A percentile compares a stretch with the other conserved stretches of the same genome.
Conservation (phyloP, 192 early-diverging fungal genomes). For the Coemansia aciculifera region DNA sequence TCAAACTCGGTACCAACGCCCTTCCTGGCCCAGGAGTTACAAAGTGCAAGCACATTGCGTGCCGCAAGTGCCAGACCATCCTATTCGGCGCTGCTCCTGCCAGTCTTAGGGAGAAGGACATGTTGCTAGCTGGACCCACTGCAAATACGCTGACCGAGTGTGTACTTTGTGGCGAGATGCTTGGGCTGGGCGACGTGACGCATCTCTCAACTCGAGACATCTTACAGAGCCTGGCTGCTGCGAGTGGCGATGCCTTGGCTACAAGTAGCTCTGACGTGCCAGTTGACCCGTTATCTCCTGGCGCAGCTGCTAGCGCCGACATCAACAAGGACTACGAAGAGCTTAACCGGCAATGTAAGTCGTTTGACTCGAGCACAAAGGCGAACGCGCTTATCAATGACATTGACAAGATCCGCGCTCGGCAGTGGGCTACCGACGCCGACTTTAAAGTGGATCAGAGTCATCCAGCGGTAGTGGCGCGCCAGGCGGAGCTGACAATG, state of each 20-base stretch:
- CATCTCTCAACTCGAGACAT: conserved; percentile 23
- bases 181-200: conserved; percentile 22
- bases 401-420: conserved; percentile 37
- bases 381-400: conserved; percentile 25
- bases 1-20: conserved; percentile 18
- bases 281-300: background rate
- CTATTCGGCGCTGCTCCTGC: conserved; percentile 28
- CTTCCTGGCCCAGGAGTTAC: conserved; percentile 43
- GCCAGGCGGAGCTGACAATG: conserved; percentile 21
- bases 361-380: conserved; percentile 49
- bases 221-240: background rate
- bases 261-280: background rate
- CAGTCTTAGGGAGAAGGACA: conserved; percentile 17
- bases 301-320: background rate
- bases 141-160: conserved; percentile 31
- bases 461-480: conserved; percentile 32
- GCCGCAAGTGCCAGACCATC: conserved; percentile 33
- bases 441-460: conserved; percentile 41
- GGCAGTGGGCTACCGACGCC: conserved; percentile 34
- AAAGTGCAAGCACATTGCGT: conserved; percentile 42
- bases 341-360: conserved; percentile 35
- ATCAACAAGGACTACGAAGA: conserved; percentile 22
- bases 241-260: background rate
- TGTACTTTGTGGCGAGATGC: conserved; percentile 42
- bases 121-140: conserved; percentile 11